Evolutionary conservation across 768 basidiomycete species (phyloP), one percentile per base, ranked within the genome.

Genomic region (Suillus cothurnatus): DNA sequence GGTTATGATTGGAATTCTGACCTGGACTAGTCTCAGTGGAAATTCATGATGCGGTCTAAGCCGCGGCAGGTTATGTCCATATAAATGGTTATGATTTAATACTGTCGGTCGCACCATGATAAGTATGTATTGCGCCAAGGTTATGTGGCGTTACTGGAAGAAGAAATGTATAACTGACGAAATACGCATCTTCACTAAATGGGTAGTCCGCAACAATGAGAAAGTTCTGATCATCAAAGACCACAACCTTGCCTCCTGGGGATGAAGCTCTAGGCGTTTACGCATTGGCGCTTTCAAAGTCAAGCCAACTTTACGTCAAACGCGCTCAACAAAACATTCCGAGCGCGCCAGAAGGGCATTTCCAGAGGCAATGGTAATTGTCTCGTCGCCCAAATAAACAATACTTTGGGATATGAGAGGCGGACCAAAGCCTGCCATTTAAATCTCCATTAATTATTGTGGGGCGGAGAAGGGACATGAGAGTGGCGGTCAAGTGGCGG

Each of bases 401-500:
- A 14, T 55, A 55, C n/a, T 53, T n/a, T 15, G 14, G 28, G 32
- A 26, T 17, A 50, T 21, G 53, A 60, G 21, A 6, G 21, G 53
- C 31, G 23, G 52, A 8, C n/a, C 34, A 58, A 23, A 34, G 31
- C 61, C 34, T 28, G 21, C 32, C 9, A 34, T 34, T 34, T 34
- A 34, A 12, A 34, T n/a, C 53, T 60, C 15, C 55, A 58, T 50
- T 64, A 15, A 45, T 28, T 62, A 43, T 63, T 61, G 59, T 41
- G 61, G 15, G 34, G 21, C 31, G 23, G 26, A 15, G 63, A 43
- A 64, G 63, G 55, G 36, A 52, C 14, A 12, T 60, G 3, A 28
- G 12, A n/a, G 34, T 34, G 34, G 34, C 34, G 34, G 34, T 39
- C 38, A 15, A 4, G 50, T 64, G 49, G 55, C 12, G 66, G 74